Evolutionary conservation across 2,329 filamentous ascomycete genomes (phyloP), one percentile per base, ranked within the genome.

Genomic region (Fusarium newnesense): DNA sequence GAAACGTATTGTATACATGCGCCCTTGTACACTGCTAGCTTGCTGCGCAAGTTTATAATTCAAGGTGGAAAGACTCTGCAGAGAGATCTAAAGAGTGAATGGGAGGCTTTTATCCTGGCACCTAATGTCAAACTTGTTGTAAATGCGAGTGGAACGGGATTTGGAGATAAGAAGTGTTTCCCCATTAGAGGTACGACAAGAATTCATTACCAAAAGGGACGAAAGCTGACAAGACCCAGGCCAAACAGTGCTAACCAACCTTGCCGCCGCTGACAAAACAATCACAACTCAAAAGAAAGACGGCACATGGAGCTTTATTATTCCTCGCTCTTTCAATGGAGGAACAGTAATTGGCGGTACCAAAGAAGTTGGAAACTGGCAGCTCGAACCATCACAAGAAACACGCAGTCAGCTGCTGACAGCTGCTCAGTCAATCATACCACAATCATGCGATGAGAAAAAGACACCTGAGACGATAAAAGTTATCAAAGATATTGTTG

Each of bases 271-370:
- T 2, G 78, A 79, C 0, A 80, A 78, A 39, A 83, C 81, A 1
- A 83, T 93, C 26, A 93, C 91, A 6, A 84, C 87, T 32, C 89
- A 93, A 73, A 88, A 89, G 75, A 84, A 84, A 1, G 90, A 92
- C 76, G 91, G 91, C 1, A 86, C 83, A 13, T 92, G 90, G 89
- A 85, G 86, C 1, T 92, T 92, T 70, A 86, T 86, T 50, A 88
- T 93, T 10, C 90, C 91, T 2, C 85, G 91, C 5, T 87, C 86
- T 13, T 87, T 90, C 32, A 84, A 88, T 39, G 90, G 90, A 7
- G 91, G 91, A 6, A 92, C 90, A 0, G 84, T 93, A 43, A 87
- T 93, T 26, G 91, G 91, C 9, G 91, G 91, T 0, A 93, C 90
- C 15, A 92, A 91, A 78, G 87, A 92, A 76, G 84, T 85, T 2